Base-by-base conservation (phyloP, 371 early-diverging fungal genomes). In the Batkoa obscura region DNA sequence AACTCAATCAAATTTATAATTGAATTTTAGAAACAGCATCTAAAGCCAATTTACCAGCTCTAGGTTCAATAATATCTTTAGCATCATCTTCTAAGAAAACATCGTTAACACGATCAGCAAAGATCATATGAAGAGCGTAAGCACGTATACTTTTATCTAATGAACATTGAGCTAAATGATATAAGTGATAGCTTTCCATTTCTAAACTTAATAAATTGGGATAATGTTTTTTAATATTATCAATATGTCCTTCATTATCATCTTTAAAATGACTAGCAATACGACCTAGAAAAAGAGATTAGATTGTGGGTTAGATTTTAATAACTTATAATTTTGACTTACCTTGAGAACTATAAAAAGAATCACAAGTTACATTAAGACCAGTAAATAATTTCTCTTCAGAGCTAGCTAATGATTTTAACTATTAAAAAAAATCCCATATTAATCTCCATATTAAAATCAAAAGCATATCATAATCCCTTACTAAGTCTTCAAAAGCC, bases 101-200 rank as follows among this genome's bases (percentile, higher is more conserved):
- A 63, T 88, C 84, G 36, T 64, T 71, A 33, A 72, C 62, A 41
- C 93, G 77, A 60, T 88, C 83, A 2, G 86, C 85, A 68, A 88
- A 90, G 6, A 89, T 83, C 73, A 91, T 84, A 68, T 85, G 76
- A 34, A 83, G 79, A 15, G 85, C 89, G 30, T 86, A 82, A 0
- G 88, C 86, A 2, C 73, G 71, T 48, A 94, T 80, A 1, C 72
- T 72, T 36, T 70, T 63, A 36, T 61, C 59, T 59, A 23, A 33
- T 63, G 63, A 1, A 68, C 62, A 30, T 55, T 58, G 1, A 12
- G 93, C 91, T 37, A 93, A 63, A 61, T 93, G 93, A 69, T 83
- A 82, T 41, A 94, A 62, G 75, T 79, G 80, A 54, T 78, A 86
- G 0, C 82, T 78, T 66, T 95, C 96, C 96, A 95, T 95, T 66